Conservation (phyloP, 176 grass and related monocot genomes). For the Chloris gayana region DNA sequence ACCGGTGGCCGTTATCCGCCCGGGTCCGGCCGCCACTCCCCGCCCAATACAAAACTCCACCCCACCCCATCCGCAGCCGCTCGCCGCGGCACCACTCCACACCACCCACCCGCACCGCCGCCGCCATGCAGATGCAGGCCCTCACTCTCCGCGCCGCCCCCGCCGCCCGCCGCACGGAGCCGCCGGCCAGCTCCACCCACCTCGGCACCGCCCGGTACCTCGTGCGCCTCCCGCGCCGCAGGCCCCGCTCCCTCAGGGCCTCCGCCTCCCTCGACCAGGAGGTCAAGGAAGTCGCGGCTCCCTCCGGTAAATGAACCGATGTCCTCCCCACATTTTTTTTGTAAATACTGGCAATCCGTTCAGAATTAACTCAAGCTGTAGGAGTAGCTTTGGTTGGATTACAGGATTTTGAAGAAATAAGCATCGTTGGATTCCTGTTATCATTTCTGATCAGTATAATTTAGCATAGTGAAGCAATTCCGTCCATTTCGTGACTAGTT, state of each 20-base stretch:
- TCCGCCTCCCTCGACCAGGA: constrained; percentile 53
- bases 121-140: constrained; percentile 57
- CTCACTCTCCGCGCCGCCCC: constrained; percentile 30
- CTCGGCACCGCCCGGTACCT: constrained; percentile 29
- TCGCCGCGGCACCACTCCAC: constrained; percentile 41
- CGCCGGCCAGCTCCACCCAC: constrained; percentile 17
- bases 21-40: constrained; percentile 25
- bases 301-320: constrained; percentile 33
- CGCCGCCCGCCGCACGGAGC: constrained; percentile 37
- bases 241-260: constrained; percentile 37
- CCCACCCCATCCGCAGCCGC: constrained; percentile 35
- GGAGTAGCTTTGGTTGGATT: background rate
- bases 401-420: background rate
- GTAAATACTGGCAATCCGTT: background rate
- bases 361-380: background rate
- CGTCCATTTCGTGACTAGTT: background rate
- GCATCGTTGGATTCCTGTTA: background rate
- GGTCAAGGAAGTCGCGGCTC: constrained; percentile 51
- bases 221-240: constrained; percentile 24
- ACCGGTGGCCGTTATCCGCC: constrained; percentile 44
- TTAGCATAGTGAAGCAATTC: background rate
- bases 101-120: background rate
- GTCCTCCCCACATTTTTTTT: background rate
- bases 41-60: constrained; percentile 37
- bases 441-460: background rate